Conservation (phyloP, 2,329 filamentous ascomycete species). For the Truncatella angustata region DNA sequence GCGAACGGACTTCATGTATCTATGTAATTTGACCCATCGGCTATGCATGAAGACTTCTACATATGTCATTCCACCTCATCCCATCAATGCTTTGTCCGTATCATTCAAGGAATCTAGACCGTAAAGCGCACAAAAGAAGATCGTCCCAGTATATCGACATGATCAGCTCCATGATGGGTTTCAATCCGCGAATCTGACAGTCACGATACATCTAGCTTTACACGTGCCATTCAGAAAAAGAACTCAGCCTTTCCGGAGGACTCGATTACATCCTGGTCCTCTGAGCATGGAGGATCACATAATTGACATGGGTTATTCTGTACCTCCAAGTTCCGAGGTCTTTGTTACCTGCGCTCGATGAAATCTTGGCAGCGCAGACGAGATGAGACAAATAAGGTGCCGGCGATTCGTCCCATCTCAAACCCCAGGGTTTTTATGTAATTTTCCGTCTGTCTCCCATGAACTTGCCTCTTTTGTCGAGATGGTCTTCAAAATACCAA, state of each 20-base stretch:
- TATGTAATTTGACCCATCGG: background rate
- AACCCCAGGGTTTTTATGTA: background rate
- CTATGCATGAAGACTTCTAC: background rate
- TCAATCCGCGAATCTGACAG: too few relatives aligned
- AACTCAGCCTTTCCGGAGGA: too few relatives aligned
- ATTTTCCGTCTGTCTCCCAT: background rate
- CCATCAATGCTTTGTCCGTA: background rate
- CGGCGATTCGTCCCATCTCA: background rate
- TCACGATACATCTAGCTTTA: too few relatives aligned
- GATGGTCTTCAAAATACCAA: too few relatives aligned
- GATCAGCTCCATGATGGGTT: too few relatives aligned
- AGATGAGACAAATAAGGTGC: background rate
- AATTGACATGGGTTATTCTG: background rate
- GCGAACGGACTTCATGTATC: background rate
- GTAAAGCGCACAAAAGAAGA: too few relatives aligned
- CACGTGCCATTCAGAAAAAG: too few relatives aligned
- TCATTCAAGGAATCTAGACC: too few relatives aligned
- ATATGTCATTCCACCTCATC: background rate
- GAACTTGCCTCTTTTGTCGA: too few relatives aligned
- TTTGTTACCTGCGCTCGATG: too few relatives aligned
- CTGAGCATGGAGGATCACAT: background rate
- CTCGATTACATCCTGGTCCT: background rate
- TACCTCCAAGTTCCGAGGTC: background rate
- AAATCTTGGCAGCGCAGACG: background rate
- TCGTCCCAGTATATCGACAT: too few relatives aligned